Percentiles rank a stretch among this genome's conserved stretches.
Conservation (phyloP, 768 basidiomycete species). For the Auriscalpium vulgare region DNA sequence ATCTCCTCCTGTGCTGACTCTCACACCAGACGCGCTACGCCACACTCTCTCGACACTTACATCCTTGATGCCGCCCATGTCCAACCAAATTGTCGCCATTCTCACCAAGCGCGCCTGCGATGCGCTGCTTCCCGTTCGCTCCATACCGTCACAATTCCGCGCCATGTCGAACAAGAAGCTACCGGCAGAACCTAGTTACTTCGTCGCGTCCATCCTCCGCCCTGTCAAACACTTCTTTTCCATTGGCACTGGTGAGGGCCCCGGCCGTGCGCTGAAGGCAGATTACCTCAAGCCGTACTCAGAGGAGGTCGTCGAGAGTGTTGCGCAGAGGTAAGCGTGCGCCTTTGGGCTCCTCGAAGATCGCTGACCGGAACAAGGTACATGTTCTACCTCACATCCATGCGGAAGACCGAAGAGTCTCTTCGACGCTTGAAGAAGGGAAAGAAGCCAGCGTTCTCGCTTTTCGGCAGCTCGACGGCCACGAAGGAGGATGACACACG, state of each 20-base stretch:
- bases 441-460: conserved; percentile 69
- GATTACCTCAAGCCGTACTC: conserved; percentile 42
- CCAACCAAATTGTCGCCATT: conserved; percentile 58
- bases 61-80: conserved; percentile 47
- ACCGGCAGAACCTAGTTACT: conserved; percentile 80
- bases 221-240: conserved; percentile 74
- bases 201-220: conserved; percentile 71
- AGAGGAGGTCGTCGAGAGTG: conserved; percentile 61
- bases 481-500: conserved; percentile 57
- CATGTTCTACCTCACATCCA: conserved; percentile 66
- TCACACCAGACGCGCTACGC: conserved; percentile 43
- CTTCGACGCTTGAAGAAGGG: conserved; percentile 81
- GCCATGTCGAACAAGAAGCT: conserved; percentile 69
- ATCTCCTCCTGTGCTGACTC: too few species aligned
- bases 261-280: conserved; percentile 51
- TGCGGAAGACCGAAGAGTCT: conserved; percentile 91
- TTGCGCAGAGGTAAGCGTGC: conserved; percentile 49
- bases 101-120: conserved; percentile 80
- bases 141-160: conserved; percentile 86
- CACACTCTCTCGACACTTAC: conserved; percentile 42
- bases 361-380: conserved; percentile 42
- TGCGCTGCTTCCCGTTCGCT: conserved; percentile 73
- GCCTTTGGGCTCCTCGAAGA: conserved; percentile 4
- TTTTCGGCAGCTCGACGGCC: conserved; percentile 54
- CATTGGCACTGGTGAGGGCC: conserved; percentile 45